Evolutionary conservation across 2,329 filamentous ascomycete species (phyloP).

Genomic region (Colletotrichum shisoi): DNA sequence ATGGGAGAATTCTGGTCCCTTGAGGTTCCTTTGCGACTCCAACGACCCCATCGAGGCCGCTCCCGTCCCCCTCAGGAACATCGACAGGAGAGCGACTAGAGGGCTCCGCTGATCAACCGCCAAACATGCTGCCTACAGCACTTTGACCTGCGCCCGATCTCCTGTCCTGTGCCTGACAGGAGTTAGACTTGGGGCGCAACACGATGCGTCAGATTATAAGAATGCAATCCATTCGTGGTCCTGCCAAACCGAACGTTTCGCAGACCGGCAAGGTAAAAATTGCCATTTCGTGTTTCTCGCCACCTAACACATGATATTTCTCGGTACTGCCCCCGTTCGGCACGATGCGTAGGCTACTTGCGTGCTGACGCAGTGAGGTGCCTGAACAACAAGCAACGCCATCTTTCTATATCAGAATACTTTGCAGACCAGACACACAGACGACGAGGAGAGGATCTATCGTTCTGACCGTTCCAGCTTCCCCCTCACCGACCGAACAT

Average conservation of each 20-base stretch:
- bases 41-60: not conserved
- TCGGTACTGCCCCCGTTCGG: not conserved
- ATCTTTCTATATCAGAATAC: not conserved
- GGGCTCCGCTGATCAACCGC: slow-evolving; percentile 33
- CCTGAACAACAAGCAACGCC: slow-evolving; percentile 4
- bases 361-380: not conserved
- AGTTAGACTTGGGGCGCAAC: not conserved
- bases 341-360: not conserved
- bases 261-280: not conserved
- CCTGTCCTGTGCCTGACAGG: slow-evolving; percentile 1
- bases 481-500: slow-evolving; percentile 7
- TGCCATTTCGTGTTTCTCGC: slow-evolving; percentile 4
- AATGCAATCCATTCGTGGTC: slow-evolving; percentile 6
- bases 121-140: slow-evolving; percentile 7
- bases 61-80: slow-evolving; percentile 2
- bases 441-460: not conserved
- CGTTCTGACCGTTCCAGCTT: slow-evolving; percentile 15
- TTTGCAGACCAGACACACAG: not conserved
- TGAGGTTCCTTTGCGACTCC: slow-evolving; percentile 14
- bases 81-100: slow-evolving; percentile 11
- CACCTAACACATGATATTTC: not conserved
- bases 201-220: not conserved
- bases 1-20: slow-evolving; percentile 19
- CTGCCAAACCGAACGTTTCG: not conserved
- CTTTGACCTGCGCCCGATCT: not conserved